Conservation (phyloP, 441 rosid genomes). For the Hura crepitans region DNA sequence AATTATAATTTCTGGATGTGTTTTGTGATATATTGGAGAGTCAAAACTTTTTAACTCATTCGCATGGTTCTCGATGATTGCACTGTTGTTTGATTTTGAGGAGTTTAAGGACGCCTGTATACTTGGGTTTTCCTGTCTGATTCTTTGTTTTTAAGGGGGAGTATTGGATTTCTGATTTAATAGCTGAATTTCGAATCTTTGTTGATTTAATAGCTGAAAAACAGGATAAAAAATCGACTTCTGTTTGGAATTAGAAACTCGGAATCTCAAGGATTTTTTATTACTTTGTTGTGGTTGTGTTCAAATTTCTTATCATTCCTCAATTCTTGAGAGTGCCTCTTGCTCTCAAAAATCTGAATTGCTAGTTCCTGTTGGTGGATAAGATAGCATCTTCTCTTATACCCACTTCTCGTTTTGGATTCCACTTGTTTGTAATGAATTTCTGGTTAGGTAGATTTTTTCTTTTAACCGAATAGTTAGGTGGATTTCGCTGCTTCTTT, state of each 20-base stretch:
- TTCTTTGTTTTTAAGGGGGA: conserved; percentile 23
- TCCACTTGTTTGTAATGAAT: conserved; percentile 29
- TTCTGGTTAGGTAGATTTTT: conserved; percentile 22
- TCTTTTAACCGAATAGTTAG: conserved; percentile 6
- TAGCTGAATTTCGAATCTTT: conserved; percentile 36
- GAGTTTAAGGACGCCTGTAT: conserved; percentile 22
- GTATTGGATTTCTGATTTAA: conserved; percentile 24
- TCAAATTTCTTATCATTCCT: conserved; percentile 23
- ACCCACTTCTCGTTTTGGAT: conserved; percentile 17
- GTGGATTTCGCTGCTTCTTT: conserved; percentile 18
- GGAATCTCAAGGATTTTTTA: conserved; percentile 45
- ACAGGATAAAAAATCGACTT: conserved; percentile 28
- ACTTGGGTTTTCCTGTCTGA: conserved; percentile 31
- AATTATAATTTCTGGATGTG: neutral
- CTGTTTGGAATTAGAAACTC: conserved; percentile 36
- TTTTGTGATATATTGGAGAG: neutral
- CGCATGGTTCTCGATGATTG: neutral
- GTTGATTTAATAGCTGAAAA: conserved; percentile 34
- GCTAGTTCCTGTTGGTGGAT: conserved; percentile 35
- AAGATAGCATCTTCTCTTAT: conserved; percentile 40
- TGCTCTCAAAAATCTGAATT: conserved; percentile 27
- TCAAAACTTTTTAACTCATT: neutral
- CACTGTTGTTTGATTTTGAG: conserved; percentile 22
- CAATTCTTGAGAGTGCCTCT: conserved; percentile 24
- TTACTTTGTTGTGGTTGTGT: conserved; percentile 31